Base-by-base conservation (phyloP, 169 alveolate genomes). In the Plasmodium inui region DNA sequence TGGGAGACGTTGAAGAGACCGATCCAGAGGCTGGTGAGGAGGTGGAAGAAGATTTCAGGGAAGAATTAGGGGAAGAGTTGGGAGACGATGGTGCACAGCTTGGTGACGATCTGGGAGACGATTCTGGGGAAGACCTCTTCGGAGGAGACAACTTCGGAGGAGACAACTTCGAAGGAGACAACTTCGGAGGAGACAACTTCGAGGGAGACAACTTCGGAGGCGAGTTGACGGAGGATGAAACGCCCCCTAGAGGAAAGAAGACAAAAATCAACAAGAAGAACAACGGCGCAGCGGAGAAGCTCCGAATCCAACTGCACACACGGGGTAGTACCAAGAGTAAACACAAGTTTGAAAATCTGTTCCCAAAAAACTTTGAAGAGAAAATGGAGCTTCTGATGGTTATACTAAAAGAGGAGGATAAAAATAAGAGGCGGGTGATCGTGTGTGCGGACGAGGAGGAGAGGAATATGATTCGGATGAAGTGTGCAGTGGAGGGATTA, bases 401-500 rank as follows among this genome's bases (percentile, higher is more conserved):
- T 28, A 89, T 89, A 37, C 26, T 89, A 53, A 79, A 89, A 41
- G 82, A 79, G 44, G 94, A 89, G 30, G 37, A 26, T 1, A 50
- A 37, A 17, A 22, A 28, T 1, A 78, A 79, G 67, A 85, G 53
- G 37, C 79, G 79, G 53, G 80, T 89, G 9, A 89, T 89, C 32
- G 89, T 89, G 22, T 89, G 90, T 8, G 10, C 67, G 9, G 90
- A 79, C 30, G 94, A 89, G 17, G 55, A 79, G 30, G 94, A 79
- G 41, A 89, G 72, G 53, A n/a, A 89, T 5, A 78, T 89, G 34
- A 55, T 89, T 6, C 71, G 82, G 34, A 89, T 79, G 83, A 89
- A 89, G 82, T 89, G 94, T 53, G 19, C 41, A 73, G 9, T 79
- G 82, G 94, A 78, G 82, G 71, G 82, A 8, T 73, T 79, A 1